Evolutionary conservation across 768 basidiomycete genomes (phyloP).

Genomic region (Rossbeevera mucosa): DNA sequence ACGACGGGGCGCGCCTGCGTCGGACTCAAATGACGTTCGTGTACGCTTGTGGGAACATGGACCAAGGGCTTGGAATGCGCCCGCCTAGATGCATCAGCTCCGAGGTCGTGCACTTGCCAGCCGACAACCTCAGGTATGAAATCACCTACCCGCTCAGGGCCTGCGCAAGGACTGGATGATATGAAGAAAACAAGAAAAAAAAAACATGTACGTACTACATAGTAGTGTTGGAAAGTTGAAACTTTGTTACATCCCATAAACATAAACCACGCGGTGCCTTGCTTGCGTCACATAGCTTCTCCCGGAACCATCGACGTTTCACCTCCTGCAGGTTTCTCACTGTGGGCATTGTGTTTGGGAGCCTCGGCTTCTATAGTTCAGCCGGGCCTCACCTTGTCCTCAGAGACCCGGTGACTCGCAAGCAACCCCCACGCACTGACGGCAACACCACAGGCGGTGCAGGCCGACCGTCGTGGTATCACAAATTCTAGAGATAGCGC

Average conservation of each 20-base stretch:
- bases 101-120: not conserved
- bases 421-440: too few relatives aligned
- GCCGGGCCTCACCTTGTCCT: not conserved
- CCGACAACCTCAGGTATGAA: not conserved
- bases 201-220: not conserved
- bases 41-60: not conserved
- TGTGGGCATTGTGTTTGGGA: not conserved
- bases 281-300: too few relatives aligned
- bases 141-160: too few relatives aligned
- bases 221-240: too few relatives aligned
- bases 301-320: not conserved
- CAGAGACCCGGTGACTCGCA: not conserved
- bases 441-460: too few relatives aligned
- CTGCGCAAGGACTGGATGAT: too few relatives aligned
- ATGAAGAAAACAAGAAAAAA: not conserved
- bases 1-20: not conserved
- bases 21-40: not conserved
- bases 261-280: not conserved
- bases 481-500: too few relatives aligned
- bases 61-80: not conserved
- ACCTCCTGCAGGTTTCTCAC: not conserved
- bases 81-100: not conserved
- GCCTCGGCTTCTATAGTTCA: not conserved
- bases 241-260: too few relatives aligned
- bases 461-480: too few relatives aligned